Conservation (phyloP, 1,284 basidiomycete genomes). For the Ceratobasidium sp. region DNA sequence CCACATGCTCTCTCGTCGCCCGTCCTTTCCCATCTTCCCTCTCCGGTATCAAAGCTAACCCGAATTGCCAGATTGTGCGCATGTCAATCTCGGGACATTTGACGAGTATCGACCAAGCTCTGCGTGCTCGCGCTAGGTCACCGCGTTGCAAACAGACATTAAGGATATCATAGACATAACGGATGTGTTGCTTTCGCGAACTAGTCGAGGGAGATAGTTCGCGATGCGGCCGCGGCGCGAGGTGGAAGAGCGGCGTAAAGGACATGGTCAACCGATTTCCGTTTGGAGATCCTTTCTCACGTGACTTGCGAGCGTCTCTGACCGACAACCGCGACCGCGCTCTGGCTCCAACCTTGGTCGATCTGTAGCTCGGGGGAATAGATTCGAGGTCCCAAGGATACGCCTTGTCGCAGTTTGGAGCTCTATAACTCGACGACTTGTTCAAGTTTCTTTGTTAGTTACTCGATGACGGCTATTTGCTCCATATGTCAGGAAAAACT, state of each 20-base stretch:
- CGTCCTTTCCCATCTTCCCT: constrained; percentile 40
- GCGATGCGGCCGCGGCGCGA: constrained; percentile 29
- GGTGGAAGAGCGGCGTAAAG: constrained; percentile 25
- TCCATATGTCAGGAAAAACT: constrained; percentile 34
- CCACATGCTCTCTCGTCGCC: constrained; percentile 49
- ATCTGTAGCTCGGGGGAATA: no score
- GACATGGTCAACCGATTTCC: constrained; percentile 6
- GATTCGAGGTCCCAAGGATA: no score
- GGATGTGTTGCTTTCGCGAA: constrained; percentile 69
- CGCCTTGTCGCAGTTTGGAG: no score
- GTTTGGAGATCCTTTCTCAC: background rate
- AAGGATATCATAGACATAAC: constrained; percentile 74
- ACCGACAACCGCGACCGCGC: background rate
- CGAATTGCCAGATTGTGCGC: constrained; percentile 76
- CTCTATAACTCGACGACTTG: no score
- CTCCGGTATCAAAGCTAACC: constrained; percentile 62
- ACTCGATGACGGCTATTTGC: constrained; percentile 35
- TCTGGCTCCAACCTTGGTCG: no score
- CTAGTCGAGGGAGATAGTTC: constrained; percentile 37
- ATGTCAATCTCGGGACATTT: constrained; percentile 84
- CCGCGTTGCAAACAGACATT: constrained; percentile 73
- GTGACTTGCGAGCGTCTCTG: background rate
- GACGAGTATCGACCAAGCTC: constrained; percentile 81
- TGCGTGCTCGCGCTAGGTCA: constrained; percentile 69
- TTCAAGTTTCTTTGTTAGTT: no score